Evolutionary conservation across 495 filamentous ascomycete genomes (phyloP), one percentile per base, ranked within the genome.

Genomic region (Penicillium canariense): DNA sequence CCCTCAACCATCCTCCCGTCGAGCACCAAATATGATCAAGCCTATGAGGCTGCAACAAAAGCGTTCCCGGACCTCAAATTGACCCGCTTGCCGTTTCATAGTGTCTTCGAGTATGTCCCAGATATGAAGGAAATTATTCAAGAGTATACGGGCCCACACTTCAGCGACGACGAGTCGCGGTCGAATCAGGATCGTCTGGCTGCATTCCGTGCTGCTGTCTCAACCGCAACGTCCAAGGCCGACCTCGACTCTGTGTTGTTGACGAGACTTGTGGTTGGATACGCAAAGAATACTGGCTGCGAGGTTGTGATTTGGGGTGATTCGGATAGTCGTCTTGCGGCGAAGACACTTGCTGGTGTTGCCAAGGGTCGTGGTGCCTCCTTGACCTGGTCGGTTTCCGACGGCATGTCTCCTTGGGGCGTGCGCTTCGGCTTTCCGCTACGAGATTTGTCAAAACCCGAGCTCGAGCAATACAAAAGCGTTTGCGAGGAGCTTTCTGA

Each of bases 351-450:
- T 3, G 77, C 89, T 1, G 88, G 91, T 66, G 89, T 91, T 3
- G 91, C 95, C 5, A 96, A 97, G 70, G 94, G 94, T 0, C 80
- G 94, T 4, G 94, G 92, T 0, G 87, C 86, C 54, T 81, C 86
- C 11, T 62, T 97, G 34, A 91, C 91, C 0, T 91, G 87, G 87
- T 82, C 86, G 60, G 80, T 90, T 6, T 81, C 83, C 11, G 94
- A 97, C 66, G 89, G 89, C 4, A 66, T 65, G 56, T 86, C 77
- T 38, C 84, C 74, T 8, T 85, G 72, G 69, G 87, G 80, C 31
- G 63, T 82, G 49, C 71, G 69, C 30, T 84, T 80, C 69, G 78
- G 84, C 59, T 90, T 86, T 64, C 90, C 90, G 0, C 73, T 96
- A 36, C 84, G 91, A 39, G 94, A 97, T 64, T 63, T 96, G 34